Evolutionary conservation across 1,139 yeast genomes (phyloP).

Genomic region (Blastobotrys indianensis): DNA sequence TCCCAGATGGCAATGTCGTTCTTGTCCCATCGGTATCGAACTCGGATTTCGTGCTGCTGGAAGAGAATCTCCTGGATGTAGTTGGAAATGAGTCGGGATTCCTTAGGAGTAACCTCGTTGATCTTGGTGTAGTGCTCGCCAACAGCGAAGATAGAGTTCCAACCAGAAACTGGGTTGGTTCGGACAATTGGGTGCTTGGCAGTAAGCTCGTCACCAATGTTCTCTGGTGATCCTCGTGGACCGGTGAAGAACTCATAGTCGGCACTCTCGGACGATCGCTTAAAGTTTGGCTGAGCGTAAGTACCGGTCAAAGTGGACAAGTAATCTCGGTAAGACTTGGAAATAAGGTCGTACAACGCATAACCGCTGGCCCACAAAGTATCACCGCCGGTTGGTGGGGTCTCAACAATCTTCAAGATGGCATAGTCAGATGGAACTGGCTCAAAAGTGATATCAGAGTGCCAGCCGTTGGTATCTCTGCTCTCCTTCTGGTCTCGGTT

Average conservation of each 20-base stretch:
- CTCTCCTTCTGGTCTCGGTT: conserved; percentile 9
- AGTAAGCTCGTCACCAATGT: conserved; percentile 26
- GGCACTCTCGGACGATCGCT: conserved; percentile 35
- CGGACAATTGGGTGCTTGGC: conserved; percentile 42
- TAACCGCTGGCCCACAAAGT: conserved; percentile 45
- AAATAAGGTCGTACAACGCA: conserved; percentile 43
- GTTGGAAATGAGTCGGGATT: conserved; percentile 24
- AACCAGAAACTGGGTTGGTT: conserved; percentile 46
- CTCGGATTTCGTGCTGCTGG: conserved; percentile 19
- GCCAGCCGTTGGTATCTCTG: conserved; percentile 33
- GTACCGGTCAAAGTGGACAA: conserved; percentile 36
- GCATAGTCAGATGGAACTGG: conserved; percentile 43
- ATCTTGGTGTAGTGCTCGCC: conserved; percentile 38
- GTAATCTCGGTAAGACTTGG: conserved; percentile 39
- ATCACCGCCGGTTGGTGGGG: conserved; percentile 44
- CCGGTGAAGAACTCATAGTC: conserved; percentile 36
- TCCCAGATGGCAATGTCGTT: conserved; percentile 48
- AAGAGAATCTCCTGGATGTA: conserved; percentile 17
- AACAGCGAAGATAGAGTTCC: conserved; percentile 42
- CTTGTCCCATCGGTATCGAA: conserved; percentile 52
- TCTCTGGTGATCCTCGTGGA: conserved; percentile 33
- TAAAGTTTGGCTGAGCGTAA: conserved; percentile 29
- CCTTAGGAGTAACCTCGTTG: conserved; percentile 39
- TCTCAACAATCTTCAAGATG: conserved; percentile 40
- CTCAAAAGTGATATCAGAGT: conserved; percentile 45